These are phyloP conservation scores for Drosera capensis DNA, from an alignment of 148 eudicot species.

Conservation along the genomic window DNA sequence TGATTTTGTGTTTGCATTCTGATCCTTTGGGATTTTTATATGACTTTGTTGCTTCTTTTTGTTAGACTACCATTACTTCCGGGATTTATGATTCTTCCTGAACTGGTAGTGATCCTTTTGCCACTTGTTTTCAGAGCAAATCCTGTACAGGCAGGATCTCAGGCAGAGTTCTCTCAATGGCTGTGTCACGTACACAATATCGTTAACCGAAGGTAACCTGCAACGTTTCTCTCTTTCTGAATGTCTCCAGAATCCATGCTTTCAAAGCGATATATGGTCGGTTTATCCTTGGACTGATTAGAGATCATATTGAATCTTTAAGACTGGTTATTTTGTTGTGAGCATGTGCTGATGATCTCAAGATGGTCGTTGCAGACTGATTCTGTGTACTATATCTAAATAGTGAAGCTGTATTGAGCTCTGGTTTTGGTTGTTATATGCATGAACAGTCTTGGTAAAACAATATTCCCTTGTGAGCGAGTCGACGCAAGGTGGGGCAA, in stretches of 20 bases:
- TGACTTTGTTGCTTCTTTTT: no score
- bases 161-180: conserved; percentile 74
- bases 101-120: conserved; percentile 2
- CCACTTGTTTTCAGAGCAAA: conserved; percentile 29
- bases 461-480: conserved; percentile 61
- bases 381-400: no score
- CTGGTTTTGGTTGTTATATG: not conserved
- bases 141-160: conserved; percentile 82
- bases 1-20: no score
- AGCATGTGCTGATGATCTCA: no score
- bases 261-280: no score
- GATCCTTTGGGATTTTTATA: no score
- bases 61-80: not conserved
- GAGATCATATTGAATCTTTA: no score
- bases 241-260: not conserved
- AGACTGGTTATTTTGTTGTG: no score
- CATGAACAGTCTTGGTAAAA: conserved; percentile 47
- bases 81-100: not conserved
- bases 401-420: not conserved
- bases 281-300: not conserved
- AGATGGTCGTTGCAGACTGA: no score
- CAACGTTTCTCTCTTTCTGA: conserved; percentile 25
- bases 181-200: conserved; percentile 78
- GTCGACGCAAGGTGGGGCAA: conserved; percentile 96
- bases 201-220: conserved; percentile 88